Conservation (phyloP, 805 yeast genomes). For the Candida maesae region DNA sequence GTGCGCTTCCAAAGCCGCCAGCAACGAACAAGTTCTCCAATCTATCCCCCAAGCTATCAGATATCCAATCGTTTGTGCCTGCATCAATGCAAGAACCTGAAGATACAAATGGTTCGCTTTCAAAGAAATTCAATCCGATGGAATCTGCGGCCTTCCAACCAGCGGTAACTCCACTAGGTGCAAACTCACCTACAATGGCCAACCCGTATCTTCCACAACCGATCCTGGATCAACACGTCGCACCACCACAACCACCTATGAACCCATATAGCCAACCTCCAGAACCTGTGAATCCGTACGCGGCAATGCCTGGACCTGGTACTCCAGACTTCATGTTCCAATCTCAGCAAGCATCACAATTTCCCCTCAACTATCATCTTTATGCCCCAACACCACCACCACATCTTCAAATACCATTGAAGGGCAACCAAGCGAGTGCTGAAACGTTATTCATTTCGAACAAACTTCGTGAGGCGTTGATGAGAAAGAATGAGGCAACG, state of each 20-base stretch:
- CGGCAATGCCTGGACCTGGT: conserved; percentile 3
- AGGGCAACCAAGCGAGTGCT: conserved; percentile 68
- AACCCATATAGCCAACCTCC: conserved; percentile 21
- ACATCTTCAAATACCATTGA: conserved; percentile 53
- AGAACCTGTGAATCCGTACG: conserved; percentile 11
- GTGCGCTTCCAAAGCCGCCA: conserved; percentile 20
- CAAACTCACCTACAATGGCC: conserved; percentile 7
- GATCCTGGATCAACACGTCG: background rate
- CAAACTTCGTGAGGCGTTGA: conserved; percentile 66
- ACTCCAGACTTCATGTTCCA: conserved; percentile 14
- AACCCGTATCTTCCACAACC: conserved; percentile 14
- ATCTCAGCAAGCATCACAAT: conserved; percentile 27
- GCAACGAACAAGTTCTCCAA: conserved; percentile 27
- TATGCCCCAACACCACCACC: conserved; percentile 91
- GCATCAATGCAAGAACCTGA: background rate
- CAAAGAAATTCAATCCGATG: conserved; percentile 44
- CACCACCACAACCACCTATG: conserved; percentile 4
- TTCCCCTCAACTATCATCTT: conserved; percentile 73
- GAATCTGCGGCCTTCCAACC: conserved; percentile 34
- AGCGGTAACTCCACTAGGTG: conserved; percentile 5
- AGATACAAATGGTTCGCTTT: background rate
- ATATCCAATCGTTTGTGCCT: conserved; percentile 1
- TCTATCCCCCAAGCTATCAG: conserved; percentile 35
- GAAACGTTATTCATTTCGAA: conserved; percentile 69
- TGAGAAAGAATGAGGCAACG: conserved; percentile 74